A percentile compares a stretch with the other conserved stretches of the same genome.
phyloP scores from a whole-genome alignment of 768 basidiomycete genomes.

The Rhodotorula sphaerocarpa region DNA sequence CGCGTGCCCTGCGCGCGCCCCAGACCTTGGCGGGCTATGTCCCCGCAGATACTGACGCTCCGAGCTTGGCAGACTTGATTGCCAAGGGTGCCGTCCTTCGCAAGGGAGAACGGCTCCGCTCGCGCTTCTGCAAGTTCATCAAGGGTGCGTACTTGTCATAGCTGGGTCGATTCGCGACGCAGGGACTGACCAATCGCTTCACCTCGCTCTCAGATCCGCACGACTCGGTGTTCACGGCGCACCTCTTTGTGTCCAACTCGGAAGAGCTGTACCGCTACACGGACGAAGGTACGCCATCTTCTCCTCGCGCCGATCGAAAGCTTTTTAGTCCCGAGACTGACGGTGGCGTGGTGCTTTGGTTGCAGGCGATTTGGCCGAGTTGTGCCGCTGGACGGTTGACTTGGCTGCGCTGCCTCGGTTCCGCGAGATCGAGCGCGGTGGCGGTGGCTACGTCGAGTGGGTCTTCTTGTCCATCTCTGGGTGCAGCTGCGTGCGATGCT shows the following conservation, averaged over 20 bases:
- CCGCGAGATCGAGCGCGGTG: conserved; percentile 26
- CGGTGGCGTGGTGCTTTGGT: background rate
- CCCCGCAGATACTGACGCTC: background rate
- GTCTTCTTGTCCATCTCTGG: background rate
- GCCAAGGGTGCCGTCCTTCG: conserved; percentile 76
- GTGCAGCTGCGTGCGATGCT: too few relatives aligned
- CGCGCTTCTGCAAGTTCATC: conserved; percentile 59
- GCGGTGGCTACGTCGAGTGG: conserved; percentile 32
- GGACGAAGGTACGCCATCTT: conserved; percentile 51
- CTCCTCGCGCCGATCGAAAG: too few relatives aligned
- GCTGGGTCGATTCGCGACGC: too few relatives aligned
- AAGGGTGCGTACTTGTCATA: conserved; percentile 10
- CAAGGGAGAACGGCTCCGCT: conserved; percentile 75
- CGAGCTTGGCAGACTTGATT: conserved; percentile 54
- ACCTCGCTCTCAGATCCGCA: conserved; percentile 14
- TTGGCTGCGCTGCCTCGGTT: conserved; percentile 68
- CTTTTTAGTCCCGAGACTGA: background rate
- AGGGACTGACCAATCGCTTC: too few relatives aligned
- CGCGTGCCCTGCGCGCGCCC: too few relatives aligned
- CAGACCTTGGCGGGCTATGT: too few relatives aligned
- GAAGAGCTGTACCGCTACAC: conserved; percentile 50
- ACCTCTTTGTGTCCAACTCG: conserved; percentile 50
- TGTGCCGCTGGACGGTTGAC: conserved; percentile 65
- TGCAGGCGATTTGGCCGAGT: conserved; percentile 34
- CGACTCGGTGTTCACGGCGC: conserved; percentile 76